These are phyloP conservation scores for Wickerhamomyces ciferrii DNA, from an alignment of 805 yeast genomes.

Conservation along the genomic window DNA sequence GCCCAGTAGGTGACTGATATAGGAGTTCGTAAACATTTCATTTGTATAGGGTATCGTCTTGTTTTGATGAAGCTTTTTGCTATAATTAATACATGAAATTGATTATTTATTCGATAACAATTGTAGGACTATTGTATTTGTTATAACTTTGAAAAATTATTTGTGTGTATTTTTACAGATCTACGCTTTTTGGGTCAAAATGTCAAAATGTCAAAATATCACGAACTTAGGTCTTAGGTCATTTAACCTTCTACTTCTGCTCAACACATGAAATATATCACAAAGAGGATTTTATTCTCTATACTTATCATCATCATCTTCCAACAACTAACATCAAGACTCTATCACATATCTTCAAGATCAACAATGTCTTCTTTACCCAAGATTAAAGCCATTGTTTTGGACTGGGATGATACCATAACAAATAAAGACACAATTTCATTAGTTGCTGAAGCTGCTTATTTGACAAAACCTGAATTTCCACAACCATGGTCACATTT, in stretches of 20 bases:
- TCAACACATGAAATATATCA: not conserved
- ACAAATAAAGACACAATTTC: conserved; percentile 50
- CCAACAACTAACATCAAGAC: not conserved
- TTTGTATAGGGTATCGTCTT: too few relatives aligned
- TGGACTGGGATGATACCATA: conserved; percentile 68
- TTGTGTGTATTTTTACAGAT: too few relatives aligned
- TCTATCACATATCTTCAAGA: not conserved
- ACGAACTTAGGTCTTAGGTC: too few relatives aligned
- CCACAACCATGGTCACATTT: conserved; percentile 38
- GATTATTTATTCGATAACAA: too few relatives aligned
- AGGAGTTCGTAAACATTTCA: conserved; percentile 24
- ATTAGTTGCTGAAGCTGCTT: conserved; percentile 45
- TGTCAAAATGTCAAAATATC: not conserved
- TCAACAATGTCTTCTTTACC: conserved; percentile 2
- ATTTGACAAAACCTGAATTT: conserved; percentile 29
- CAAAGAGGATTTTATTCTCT: not conserved
- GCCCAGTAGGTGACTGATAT: conserved; percentile 25
- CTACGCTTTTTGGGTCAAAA: not conserved
- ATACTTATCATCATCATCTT: not conserved
- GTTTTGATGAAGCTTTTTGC: too few relatives aligned
- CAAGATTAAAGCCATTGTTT: conserved; percentile 27
- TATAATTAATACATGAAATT: too few relatives aligned
- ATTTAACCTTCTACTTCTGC: not conserved
- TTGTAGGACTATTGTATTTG: too few relatives aligned
- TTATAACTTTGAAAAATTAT: too few relatives aligned